Conservation (phyloP, 2,329 filamentous ascomycete genomes). For the Trichoderma sp. region DNA sequence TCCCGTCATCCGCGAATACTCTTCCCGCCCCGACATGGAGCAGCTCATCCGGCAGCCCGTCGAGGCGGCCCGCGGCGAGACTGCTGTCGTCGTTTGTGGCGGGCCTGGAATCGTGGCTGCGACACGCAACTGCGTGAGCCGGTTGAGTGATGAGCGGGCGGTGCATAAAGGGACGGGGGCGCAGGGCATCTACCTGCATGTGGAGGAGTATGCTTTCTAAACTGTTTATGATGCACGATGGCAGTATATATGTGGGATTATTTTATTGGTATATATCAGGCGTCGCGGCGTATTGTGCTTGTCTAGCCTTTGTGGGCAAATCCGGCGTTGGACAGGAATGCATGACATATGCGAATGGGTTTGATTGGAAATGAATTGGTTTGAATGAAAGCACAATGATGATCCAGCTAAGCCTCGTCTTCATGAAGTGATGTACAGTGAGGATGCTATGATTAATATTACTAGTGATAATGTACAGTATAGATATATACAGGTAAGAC, state of each 20-base stretch:
- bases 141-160: conserved; percentile 61
- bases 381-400: not conserved
- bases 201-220: conserved; percentile 61
- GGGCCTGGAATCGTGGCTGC: conserved; percentile 57
- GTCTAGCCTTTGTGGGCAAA: not conserved
- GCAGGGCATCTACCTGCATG: conserved; percentile 62
- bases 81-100: conserved; percentile 62
- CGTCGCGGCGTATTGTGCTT: not conserved
- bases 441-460: conserved; percentile 5
- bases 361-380: too few species aligned
- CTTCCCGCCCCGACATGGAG: conserved; percentile 53
- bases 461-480: not conserved
- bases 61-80: conserved; percentile 62
- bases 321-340: not conserved
- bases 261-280: not conserved
- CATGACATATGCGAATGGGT: too few species aligned
- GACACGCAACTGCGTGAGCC: conserved; percentile 58
- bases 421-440: not conserved
- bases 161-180: conserved; percentile 67
- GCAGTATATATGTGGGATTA: not conserved
- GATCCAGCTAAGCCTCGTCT: not conserved
- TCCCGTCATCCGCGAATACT: conserved; percentile 46
- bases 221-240: conserved; percentile 5
- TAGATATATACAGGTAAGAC: not conserved
- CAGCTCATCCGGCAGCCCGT: conserved; percentile 56